These are phyloP conservation scores for Ceriops decandra DNA, from an alignment of 345 rosid genomes.

Conservation along the genomic window DNA sequence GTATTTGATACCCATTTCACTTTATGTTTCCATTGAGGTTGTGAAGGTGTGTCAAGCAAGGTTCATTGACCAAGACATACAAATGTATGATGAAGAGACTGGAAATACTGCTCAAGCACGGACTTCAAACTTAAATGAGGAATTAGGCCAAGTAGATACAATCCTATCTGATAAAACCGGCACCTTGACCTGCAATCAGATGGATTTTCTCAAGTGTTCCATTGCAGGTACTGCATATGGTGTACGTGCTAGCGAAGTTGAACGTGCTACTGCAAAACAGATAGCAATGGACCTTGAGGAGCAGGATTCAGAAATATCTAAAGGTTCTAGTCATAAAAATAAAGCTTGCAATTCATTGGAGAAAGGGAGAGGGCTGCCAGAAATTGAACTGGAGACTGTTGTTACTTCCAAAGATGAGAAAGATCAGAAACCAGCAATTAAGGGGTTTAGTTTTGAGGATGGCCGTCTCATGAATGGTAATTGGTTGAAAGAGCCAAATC, in stretches of 20 bases:
- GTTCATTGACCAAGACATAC: conserved; percentile 81
- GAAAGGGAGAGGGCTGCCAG: conserved; percentile 35
- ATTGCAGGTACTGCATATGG: conserved; percentile 87
- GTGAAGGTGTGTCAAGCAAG: conserved; percentile 96
- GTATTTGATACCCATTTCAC: conserved; percentile 94
- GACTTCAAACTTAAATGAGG: conserved; percentile 95
- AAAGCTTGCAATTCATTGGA: conserved; percentile 38
- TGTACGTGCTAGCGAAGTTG: conserved; percentile 68
- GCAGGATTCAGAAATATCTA: conserved; percentile 39
- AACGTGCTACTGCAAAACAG: conserved; percentile 82
- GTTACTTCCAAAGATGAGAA: conserved; percentile 42
- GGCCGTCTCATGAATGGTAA: conserved; percentile 70
- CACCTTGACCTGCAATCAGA: conserved; percentile 97
- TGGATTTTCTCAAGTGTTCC: conserved; percentile 97
- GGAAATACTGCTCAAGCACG: conserved; percentile 84
- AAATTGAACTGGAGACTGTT: conserved; percentile 74
- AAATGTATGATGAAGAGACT: conserved; percentile 86
- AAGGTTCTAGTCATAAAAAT: conserved; percentile 31
- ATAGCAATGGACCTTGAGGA: conserved; percentile 80
- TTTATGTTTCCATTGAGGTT: conserved; percentile 92
- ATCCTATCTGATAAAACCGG: conserved; percentile 99
- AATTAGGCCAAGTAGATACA: conserved; percentile 95
- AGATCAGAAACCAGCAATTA: conserved; percentile 45
- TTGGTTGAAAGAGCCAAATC: conserved; percentile 70
- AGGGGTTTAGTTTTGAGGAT: conserved; percentile 90